Evolutionary conservation across 768 basidiomycete species (phyloP), one percentile per base, ranked within the genome.

Genomic region (Phlebiopsis gigantea): DNA sequence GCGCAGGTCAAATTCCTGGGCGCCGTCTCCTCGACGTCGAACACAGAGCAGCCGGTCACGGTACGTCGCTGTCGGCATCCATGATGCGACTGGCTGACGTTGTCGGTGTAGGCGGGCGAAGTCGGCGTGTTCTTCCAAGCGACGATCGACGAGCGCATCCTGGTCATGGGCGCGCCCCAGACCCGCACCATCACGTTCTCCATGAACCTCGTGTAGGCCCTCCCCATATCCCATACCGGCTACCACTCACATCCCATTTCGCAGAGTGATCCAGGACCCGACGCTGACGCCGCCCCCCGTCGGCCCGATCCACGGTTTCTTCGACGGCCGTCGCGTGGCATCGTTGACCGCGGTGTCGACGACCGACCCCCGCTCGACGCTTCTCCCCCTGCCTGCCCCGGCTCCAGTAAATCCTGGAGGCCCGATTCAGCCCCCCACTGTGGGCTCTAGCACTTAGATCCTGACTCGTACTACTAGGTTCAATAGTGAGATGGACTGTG

Each of bases 111-210:
- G 66, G 56, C 62, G 1, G 68, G 68, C 22, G 47, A 53, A 15
- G 68, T 69, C 22, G 68, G 66, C 19, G 52, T 62, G 8, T 64
- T 61, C 63, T 63, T 64, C 58, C 59, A 56, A 41, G 66, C 65
- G 9, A 59, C 56, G 7, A 46, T 69, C 15, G 59, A 48, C 45
- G 62, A 63, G 31, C 46, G 51, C 41, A 28, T 67, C 52, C 51
- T 60, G 31, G 61, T 64, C 25, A 47, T 65, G 22, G 68, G 65
- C 2, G 53, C 53, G 15, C 60, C 56, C 22, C 54, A 64, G 56
- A 56, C 34, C 15, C 26, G 24, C 22, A 45, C 64, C 12, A 62
- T 67, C 56, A 65, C 41, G 44, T 61, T 66, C 19, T 69, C 68
- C 8, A 45, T 66, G 21, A 67, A 69, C 62, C 61, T 66, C n/a